Conservation (phyloP, 441 rosid genomes). For the Gossypium lobatum region DNA sequence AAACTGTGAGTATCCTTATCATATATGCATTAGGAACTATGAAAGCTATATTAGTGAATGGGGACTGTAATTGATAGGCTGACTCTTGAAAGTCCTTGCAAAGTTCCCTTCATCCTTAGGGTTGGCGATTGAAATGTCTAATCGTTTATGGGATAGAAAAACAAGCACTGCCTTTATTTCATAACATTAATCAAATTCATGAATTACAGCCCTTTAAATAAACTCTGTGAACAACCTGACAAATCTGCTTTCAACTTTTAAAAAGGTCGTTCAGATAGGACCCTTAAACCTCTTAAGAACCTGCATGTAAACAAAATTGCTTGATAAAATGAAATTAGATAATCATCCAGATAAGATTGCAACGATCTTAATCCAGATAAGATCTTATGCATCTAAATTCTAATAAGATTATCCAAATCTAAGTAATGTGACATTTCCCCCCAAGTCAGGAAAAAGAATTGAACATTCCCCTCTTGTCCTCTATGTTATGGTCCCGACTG, state of each 20-base stretch:
- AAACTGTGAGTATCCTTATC: not conserved
- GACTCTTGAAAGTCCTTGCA: not conserved
- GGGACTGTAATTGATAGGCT: not conserved
- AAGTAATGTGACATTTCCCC: not conserved
- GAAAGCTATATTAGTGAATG: not conserved
- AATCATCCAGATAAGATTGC: not conserved
- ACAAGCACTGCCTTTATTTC: not conserved
- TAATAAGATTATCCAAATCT: not conserved
- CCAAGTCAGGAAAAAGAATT: not conserved
- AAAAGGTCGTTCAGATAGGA: too few species aligned
- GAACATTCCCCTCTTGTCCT: not conserved
- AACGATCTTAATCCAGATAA: not conserved
- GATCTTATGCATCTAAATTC: not conserved
- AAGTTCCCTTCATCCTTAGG: not conserved
- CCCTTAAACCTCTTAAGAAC: too few species aligned
- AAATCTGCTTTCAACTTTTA: too few species aligned
- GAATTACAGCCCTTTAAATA: not conserved
- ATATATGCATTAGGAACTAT: not conserved
- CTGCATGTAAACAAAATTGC: not conserved
- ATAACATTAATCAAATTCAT: not conserved
- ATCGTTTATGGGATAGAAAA: not conserved
- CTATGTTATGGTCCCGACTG: too few species aligned
- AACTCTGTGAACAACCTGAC: not conserved
- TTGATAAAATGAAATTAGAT: not conserved
- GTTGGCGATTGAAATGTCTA: constrained; percentile 1